Base-by-base conservation (phyloP, 306 rosid species). In the Glycyrrhiza uralensis region DNA sequence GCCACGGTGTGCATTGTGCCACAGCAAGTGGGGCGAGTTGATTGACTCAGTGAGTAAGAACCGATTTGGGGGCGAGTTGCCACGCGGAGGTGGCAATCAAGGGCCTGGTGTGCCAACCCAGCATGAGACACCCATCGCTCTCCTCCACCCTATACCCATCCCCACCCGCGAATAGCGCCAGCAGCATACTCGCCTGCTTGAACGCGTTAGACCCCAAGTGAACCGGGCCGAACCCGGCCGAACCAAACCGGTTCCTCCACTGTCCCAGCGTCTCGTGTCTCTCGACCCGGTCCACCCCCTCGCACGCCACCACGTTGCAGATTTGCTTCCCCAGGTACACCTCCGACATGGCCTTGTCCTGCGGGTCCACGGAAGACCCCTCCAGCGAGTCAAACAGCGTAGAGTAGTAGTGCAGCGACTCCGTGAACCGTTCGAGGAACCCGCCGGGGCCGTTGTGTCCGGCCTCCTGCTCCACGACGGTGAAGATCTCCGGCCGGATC, bases 301-400 rank as follows among this genome's bases (percentile, higher is more conserved):
- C 97, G 12, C 95, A 84, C 0, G 99, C 90, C 59, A 94, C 97
- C 54, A 94, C 88, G 84, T 94, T 91, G 47, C 87, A 90, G 61
- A 94, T 94, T 77, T 94, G 99, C 55, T 86, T 89, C 58, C 99
- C 99, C 0, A 94, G 18, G 14, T 91, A 94, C n/a, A 87, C 76
- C 83, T 94, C 99, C 12, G 97, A 75, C 96, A 94, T 84, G 4
- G 79, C 66, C 79, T 87, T 88, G n/a, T 91, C 95, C 45, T 86
- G 80, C 10, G 65, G 45, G 71, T 82, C 81, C 2, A 69, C 87
- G 30, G 96, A 82, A 15, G 98, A 88, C 0, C 97, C 90, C 13
- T 94, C 99, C 29, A 91, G 26, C 80, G 99, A 91, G 88, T 94
- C 99, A n/a, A 94, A 94, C 75, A 94, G 72, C 3, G 96, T 84